phyloP scores from a whole-genome alignment of 306 rosid genomes.

The Trichosanthes truncata region DNA sequence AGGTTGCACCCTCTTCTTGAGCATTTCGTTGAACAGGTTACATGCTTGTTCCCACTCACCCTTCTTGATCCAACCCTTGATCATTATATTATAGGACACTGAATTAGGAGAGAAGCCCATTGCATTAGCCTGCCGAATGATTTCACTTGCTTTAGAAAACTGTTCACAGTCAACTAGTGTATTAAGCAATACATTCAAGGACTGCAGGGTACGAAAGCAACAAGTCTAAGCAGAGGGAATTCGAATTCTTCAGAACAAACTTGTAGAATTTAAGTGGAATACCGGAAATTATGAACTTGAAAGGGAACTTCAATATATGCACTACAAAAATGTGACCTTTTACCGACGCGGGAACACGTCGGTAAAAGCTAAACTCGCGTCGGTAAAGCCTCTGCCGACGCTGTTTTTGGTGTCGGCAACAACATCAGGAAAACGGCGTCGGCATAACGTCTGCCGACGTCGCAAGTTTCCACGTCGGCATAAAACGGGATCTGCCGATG shows the following conservation, averaged over 20 bases:
- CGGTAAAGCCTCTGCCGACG: too few species aligned
- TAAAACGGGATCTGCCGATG: too few species aligned
- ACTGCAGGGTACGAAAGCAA: constrained; percentile 51
- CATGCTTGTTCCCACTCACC: constrained; percentile 56
- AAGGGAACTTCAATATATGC: constrained; percentile 31
- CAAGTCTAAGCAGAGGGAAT: constrained; percentile 70
- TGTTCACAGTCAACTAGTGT: constrained; percentile 34
- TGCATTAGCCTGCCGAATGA: constrained; percentile 30
- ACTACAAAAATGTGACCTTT: too few species aligned
- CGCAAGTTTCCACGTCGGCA: too few species aligned
- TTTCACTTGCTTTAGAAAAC: constrained; percentile 35
- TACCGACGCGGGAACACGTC: too few species aligned
- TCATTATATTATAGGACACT: constrained; percentile 55
- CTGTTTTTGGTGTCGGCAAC: too few species aligned
- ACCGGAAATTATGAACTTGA: constrained; percentile 30
- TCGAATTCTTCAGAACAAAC: constrained; percentile 62
- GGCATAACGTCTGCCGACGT: too few species aligned
- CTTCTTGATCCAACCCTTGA: constrained; percentile 52
- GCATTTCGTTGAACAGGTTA: constrained; percentile 73
- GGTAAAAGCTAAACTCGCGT: too few species aligned
- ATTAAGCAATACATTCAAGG: constrained; percentile 58
- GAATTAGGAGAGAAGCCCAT: constrained; percentile 72
- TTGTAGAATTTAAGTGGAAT: constrained; percentile 41
- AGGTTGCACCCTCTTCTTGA: constrained; percentile 48
- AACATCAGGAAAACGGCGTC: too few species aligned